Evolutionary conservation across 2,329 filamentous ascomycete species (phyloP).

Genomic region (Aspergillus alliaceus): DNA sequence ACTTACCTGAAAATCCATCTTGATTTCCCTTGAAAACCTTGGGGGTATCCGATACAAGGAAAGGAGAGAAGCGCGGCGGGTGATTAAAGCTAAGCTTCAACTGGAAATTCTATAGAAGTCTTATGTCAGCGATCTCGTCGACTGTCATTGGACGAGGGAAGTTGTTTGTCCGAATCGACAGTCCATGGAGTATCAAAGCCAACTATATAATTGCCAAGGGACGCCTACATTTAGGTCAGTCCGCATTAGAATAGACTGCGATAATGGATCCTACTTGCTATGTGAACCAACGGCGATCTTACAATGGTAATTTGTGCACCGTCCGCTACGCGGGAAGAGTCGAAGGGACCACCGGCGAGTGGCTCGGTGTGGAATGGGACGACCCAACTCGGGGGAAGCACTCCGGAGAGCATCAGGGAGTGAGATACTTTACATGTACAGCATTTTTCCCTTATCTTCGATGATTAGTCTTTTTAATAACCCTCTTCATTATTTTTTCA

Average conservation of each 20-base stretch:
- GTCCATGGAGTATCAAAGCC: neutral
- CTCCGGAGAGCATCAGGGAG: slow-evolving; percentile 76
- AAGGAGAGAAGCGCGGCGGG: slow-evolving; percentile 6
- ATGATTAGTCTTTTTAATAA: neutral
- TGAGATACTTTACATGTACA: slow-evolving; percentile 79
- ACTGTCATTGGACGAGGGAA: neutral
- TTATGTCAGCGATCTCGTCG: neutral
- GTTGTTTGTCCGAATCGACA: neutral
- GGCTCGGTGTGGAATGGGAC: slow-evolving; percentile 98
- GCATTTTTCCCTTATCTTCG: neutral
- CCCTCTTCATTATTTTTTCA: neutral
- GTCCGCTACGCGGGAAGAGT: slow-evolving; percentile 80
- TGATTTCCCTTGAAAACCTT: neutral
- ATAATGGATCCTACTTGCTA: slow-evolving; percentile 30
- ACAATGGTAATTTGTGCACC: slow-evolving; percentile 75
- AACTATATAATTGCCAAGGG: neutral
- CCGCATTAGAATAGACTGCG: neutral
- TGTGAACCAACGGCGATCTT: slow-evolving; percentile 76
- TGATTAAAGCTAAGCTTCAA: neutral
- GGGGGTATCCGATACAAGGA: neutral
- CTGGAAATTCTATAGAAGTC: neutral
- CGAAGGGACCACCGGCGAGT: slow-evolving; percentile 71
- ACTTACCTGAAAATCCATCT: slow-evolving; percentile 9
- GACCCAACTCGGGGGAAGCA: slow-evolving; percentile 85
- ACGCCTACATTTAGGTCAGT: neutral